phyloP scores from a whole-genome alignment of 129 eudicot species.

The sunflower (Helianthus annuus) region HanXRQr2.0-SUNRISE NC_035447.2:85059553-85060052 shows the following conservation, averaged over 20 bases:
- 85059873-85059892: too few species aligned
- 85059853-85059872: too few species aligned
- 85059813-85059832: too few species aligned
- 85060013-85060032: not conserved
- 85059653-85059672: too few species aligned
- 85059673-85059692: too few species aligned
- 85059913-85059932: conserved; percentile 26
- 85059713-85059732: too few species aligned
- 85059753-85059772: too few species aligned
- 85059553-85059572: too few species aligned
- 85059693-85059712: too few species aligned
- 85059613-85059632: not conserved
- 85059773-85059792: not conserved
- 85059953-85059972: not conserved
- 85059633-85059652: not conserved
- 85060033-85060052: not conserved
- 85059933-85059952: not conserved
- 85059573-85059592: too few species aligned
- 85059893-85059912: conserved; percentile 32
- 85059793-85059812: not conserved
- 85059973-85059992: not conserved
- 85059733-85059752: not conserved
- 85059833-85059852: too few species aligned
- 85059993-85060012: conserved; percentile 11
- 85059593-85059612: not conserved